Percentiles rank a stretch among this genome's conserved stretches.
Conservation (phyloP, 1,139 yeast genomes). For the Groenewaldozyma sp. region DNA sequence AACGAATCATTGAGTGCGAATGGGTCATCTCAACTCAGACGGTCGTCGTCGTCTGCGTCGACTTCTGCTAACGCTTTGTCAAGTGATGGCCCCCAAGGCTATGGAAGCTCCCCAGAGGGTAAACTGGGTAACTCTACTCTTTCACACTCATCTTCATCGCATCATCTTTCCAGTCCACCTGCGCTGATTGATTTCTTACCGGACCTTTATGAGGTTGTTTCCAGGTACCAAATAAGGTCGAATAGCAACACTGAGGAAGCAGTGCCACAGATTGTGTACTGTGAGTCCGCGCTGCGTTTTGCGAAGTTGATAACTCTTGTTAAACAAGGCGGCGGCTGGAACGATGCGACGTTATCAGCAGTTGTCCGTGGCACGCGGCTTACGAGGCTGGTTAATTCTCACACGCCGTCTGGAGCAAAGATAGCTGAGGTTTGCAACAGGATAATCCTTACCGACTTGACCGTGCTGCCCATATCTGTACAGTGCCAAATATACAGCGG, state of each 20-base stretch:
- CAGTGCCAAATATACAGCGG: conserved; percentile 47
- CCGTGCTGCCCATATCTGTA: conserved; percentile 32
- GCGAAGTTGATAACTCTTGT: conserved; percentile 52
- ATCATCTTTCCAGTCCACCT: conserved; percentile 17
- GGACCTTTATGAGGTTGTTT: conserved; percentile 40
- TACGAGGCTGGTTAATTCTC: conserved; percentile 16
- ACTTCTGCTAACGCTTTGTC: too few relatives aligned
- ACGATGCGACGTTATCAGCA: conserved; percentile 34
- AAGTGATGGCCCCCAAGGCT: conserved; percentile 4
- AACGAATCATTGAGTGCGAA: conserved; percentile 8
- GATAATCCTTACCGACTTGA: conserved; percentile 42
- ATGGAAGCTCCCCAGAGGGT: conserved; percentile 2
- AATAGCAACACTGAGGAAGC: conserved; percentile 57
- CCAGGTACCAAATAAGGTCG: conserved; percentile 53
- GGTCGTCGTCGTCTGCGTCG: conserved; percentile 6
- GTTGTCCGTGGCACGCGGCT: conserved; percentile 31
- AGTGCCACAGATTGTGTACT: conserved; percentile 74
- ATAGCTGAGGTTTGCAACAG: conserved; percentile 31
- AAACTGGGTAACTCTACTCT: conserved; percentile 15
- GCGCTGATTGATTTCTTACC: conserved; percentile 43
- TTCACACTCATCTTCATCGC: conserved; percentile 10
- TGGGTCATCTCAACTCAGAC: conserved; percentile 15
- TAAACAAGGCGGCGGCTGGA: conserved; percentile 44
- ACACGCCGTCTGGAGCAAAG: conserved; percentile 19
- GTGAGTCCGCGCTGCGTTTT: conserved; percentile 60